Percentiles rank a stretch among this genome's conserved stretches.
These are phyloP conservation scores for Letharia lupina DNA, from an alignment of 495 filamentous ascomycete species.

Conservation along the genomic window DNA sequence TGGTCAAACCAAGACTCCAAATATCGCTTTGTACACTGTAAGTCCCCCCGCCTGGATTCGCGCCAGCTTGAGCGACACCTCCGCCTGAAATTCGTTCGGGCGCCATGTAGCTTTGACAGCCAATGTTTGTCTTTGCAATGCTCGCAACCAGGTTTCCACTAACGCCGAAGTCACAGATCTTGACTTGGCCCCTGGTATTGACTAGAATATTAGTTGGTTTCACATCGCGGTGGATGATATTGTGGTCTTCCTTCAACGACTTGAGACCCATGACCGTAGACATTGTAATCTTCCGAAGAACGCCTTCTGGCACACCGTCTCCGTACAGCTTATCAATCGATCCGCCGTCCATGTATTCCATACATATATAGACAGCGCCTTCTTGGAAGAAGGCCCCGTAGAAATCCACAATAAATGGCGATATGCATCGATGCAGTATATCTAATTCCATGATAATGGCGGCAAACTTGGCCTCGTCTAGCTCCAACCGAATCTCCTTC, in stretches of 20 bases:
- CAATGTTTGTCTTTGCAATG: constrained; percentile 98
- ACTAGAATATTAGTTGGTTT: constrained; percentile 97
- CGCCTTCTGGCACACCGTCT: constrained; percentile 82
- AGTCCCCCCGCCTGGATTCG: constrained; percentile 64
- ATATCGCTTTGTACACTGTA: constrained; percentile 98
- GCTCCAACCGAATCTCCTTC: constrained; percentile 96
- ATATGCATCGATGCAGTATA: constrained; percentile 88
- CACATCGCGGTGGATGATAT: constrained; percentile 98
- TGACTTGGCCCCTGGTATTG: constrained; percentile 84
- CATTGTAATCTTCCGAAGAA: constrained; percentile 86
- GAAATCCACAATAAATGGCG: constrained; percentile 95
- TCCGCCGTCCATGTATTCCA: constrained; percentile 99
- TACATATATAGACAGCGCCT: constrained; percentile 97
- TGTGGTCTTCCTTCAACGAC: constrained; percentile 92
- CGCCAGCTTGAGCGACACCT: constrained; percentile 66
- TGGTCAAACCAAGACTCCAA: constrained; percentile 88
- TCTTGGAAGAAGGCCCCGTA: constrained; percentile 99
- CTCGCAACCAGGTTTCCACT: constrained; percentile 94
- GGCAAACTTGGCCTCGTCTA: constrained; percentile 93
- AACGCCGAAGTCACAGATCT: constrained; percentile 98
- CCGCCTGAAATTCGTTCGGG: constrained; percentile 89
- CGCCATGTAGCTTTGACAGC: constrained; percentile 99
- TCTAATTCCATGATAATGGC: constrained; percentile 98
- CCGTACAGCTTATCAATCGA: constrained; percentile 94
- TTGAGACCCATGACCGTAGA: constrained; percentile 88